Conservation (phyloP, 345 rosid genomes). For the Dimocarpus longan region DNA sequence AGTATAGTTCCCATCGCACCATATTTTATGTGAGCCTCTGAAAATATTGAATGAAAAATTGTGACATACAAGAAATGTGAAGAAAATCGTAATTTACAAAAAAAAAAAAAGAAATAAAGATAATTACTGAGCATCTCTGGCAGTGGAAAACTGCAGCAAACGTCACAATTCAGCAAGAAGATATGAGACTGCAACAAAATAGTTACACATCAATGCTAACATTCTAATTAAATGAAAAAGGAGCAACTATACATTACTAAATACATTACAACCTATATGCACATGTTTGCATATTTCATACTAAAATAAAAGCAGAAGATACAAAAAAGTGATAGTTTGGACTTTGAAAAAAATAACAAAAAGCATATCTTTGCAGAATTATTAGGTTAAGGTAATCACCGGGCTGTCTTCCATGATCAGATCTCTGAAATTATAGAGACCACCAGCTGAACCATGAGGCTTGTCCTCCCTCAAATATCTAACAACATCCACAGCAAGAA, state of each 20-base stretch:
- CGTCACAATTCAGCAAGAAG: slow-evolving; percentile 92
- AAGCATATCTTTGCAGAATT: slow-evolving; percentile 10
- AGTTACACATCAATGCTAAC: slow-evolving; percentile 6
- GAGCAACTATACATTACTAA: slow-evolving; percentile 1
- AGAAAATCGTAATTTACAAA: neutral
- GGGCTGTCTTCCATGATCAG: slow-evolving; percentile 88
- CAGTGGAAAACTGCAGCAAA: slow-evolving; percentile 93
- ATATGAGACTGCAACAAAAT: slow-evolving; percentile 71
- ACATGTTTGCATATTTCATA: neutral
- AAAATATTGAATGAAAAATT: slow-evolving; percentile 24
- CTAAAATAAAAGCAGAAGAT: neutral
- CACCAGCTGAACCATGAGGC: slow-evolving; percentile 96
- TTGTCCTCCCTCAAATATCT: slow-evolving; percentile 88
- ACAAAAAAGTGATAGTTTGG: neutral
- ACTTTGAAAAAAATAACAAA: neutral
- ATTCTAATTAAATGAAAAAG: neutral
- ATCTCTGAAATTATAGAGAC: slow-evolving; percentile 75
- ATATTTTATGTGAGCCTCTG: slow-evolving; percentile 79
- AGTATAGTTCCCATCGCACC: slow-evolving; percentile 90
- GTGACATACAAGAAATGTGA: neutral
- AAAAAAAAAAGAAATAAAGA: neutral
- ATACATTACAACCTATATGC: neutral
- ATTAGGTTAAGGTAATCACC: slow-evolving; percentile 40
- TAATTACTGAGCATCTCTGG: slow-evolving; percentile 82
- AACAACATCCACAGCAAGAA: slow-evolving; percentile 13